Base-by-base conservation (phyloP, 2,329 filamentous ascomycete species). In the Xylaria sp. region DNA sequence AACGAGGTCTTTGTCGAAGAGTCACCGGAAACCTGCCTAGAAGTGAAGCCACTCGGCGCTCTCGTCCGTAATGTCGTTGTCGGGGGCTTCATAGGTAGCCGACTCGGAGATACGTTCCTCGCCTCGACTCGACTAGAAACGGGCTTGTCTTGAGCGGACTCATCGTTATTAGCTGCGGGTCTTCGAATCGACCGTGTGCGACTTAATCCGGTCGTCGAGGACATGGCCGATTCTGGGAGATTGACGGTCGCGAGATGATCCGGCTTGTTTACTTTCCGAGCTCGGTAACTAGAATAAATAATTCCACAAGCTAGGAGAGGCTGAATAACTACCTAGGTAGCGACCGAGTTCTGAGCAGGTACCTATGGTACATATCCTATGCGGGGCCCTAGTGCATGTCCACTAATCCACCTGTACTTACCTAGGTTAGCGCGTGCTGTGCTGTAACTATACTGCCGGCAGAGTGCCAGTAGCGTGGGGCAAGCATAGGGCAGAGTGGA, bases 171-270 rank as follows among this genome's bases (percentile, higher is more conserved):
- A 17, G 57, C 38, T 3, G 72, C 68, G 17, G 77, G 80, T 60
- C 80, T 80, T 35, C 82, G 81, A 58, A 85, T 67, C 2, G 83
- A 84, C 17, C 81, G 78, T 29, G 81, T 76, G 54, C 83, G 79
- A 54, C 78, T 74, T 63, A 81, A 68, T 23, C 69, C 68, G n/a
- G 65, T 67, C 46, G 72, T 71, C 7, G 80, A 79, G 47, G 80
- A 79, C 79, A 81, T 82, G 58, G 44, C 68, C 41, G 19, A 35
- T 46, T n/a, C 29, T 58, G 59, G 65, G 38, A 56, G 56, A 56
- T 63, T 53, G 15, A 35, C 40, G 35, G 27, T 60, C 21, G 33
- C 9, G 21, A 60, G 66, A 38, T 66, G 55, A 65, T 64, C 65
- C 47, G 57, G 58, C 41, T 47, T 64, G 49, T 61, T 58, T 52